Conservation (phyloP, 768 basidiomycete species). For the Boletus huronensis region DNA sequence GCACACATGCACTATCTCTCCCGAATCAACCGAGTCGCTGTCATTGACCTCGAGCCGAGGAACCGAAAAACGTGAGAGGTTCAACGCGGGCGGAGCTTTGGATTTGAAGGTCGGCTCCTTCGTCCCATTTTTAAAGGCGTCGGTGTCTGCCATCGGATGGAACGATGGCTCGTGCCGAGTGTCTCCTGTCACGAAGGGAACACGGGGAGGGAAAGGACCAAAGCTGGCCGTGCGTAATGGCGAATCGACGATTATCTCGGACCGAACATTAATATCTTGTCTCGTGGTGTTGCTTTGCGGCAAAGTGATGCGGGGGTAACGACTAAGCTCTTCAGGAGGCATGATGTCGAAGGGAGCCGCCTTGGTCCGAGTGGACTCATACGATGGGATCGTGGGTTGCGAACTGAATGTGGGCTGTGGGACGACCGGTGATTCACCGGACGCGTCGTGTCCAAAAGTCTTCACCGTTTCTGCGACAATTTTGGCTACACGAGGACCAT, state of each 20-base stretch:
- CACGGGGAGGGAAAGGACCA: neutral
- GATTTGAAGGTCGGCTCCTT: slow-evolving; percentile 3
- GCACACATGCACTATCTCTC: neutral
- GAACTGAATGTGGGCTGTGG: neutral
- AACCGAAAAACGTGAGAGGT: neutral
- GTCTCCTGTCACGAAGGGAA: neutral
- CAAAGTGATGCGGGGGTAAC: slow-evolving; percentile 14
- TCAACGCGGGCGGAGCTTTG: slow-evolving; percentile 10
- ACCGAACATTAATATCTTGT: neutral
- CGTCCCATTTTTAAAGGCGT: neutral
- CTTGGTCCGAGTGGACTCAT: slow-evolving; percentile 5
- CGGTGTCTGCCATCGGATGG: neutral
- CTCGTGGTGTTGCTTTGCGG: neutral
- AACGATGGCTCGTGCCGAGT: neutral
- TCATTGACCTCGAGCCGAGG: slow-evolving; percentile 6
- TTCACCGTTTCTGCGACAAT: slow-evolving; percentile 10
- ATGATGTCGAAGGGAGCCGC: neutral
- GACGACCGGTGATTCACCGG: slow-evolving; percentile 18
- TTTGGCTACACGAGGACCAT: slow-evolving; percentile 19
- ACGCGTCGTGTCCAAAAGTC: slow-evolving; percentile 25
- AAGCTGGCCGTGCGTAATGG: slow-evolving; percentile 1
- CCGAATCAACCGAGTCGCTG: slow-evolving; percentile 2
- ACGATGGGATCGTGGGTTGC: neutral
- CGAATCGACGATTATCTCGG: neutral
- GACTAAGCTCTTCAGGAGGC: slow-evolving; percentile 8